These are phyloP conservation scores for Xerocomellus chrysenteron DNA, from an alignment of 768 basidiomycete genomes.

Conservation along the genomic window DNA sequence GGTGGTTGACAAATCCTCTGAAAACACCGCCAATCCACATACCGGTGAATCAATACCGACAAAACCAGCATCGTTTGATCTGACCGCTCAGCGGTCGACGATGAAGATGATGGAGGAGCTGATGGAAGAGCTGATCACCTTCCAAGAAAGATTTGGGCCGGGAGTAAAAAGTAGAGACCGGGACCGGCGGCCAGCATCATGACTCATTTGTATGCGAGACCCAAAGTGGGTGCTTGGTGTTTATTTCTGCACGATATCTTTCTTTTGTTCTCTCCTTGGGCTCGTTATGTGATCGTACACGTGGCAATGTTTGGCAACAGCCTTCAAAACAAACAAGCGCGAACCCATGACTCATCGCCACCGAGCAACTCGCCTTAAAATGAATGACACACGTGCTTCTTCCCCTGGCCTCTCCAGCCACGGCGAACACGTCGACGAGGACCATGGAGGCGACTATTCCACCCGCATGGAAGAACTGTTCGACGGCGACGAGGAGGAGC, in stretches of 20 bases:
- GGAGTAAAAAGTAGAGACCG: slow-evolving; percentile 52
- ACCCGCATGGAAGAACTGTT: slow-evolving; percentile 27
- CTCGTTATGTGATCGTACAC: background rate
- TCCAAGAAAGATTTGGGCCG: slow-evolving; percentile 85
- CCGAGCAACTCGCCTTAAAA: background rate
- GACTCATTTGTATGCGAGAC: slow-evolving; percentile 17
- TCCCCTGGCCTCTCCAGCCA: slow-evolving; percentile 17
- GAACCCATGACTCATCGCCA: background rate
- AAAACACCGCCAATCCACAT: slow-evolving; percentile 16
- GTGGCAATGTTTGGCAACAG: slow-evolving; percentile 30
- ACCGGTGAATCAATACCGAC: slow-evolving; percentile 7
- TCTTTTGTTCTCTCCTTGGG: background rate
- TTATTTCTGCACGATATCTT: slow-evolving; percentile 18
- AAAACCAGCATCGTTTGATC: slow-evolving; percentile 7
- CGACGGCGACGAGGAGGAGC: slow-evolving; percentile 44
- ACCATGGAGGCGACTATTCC: slow-evolving; percentile 27
- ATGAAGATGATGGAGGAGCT: slow-evolving; percentile 90
- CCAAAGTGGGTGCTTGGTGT: slow-evolving; percentile 1
- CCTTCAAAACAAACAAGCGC: slow-evolving; percentile 26
- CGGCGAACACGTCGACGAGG: slow-evolving; percentile 22
- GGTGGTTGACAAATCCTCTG: slow-evolving; percentile 30
- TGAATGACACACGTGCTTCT: slow-evolving; percentile 8
- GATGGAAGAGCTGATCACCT: slow-evolving; percentile 84
- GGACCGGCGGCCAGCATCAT: slow-evolving; percentile 44
- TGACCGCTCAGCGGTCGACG: slow-evolving; percentile 38